Conservation (phyloP, 148 eudicot genomes). For the Nyssa sinensis region DNA sequence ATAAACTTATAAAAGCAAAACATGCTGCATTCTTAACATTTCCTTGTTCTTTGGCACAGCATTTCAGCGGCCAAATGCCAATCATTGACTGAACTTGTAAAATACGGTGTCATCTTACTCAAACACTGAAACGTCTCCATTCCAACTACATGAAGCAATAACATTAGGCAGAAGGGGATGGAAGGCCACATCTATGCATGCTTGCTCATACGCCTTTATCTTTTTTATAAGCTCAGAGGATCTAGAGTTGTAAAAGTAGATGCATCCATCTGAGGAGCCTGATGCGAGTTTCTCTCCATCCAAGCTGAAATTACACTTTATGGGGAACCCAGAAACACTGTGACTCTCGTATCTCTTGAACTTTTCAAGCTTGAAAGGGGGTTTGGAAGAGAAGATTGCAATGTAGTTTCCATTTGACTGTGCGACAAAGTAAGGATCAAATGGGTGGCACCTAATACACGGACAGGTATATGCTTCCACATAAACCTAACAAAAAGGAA, state of each 20-base stretch:
- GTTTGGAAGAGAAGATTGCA: slow-evolving; percentile 72
- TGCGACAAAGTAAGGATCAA: slow-evolving; percentile 66
- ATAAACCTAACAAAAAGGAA: slow-evolving; percentile 45
- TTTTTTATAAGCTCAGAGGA: slow-evolving; percentile 51
- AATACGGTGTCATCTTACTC: slow-evolving; percentile 26
- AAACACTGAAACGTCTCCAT: slow-evolving; percentile 53
- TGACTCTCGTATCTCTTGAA: slow-evolving; percentile 76
- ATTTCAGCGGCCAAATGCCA: too few species aligned
- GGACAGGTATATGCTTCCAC: slow-evolving; percentile 86
- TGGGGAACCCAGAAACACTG: slow-evolving; percentile 73
- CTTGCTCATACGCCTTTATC: slow-evolving; percentile 54
- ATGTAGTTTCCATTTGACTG: slow-evolving; percentile 94
- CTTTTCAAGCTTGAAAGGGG: slow-evolving; percentile 74
- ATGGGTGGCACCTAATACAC: slow-evolving; percentile 62
- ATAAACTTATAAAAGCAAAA: neutral
- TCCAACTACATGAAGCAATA: slow-evolving; percentile 71
- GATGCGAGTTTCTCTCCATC: slow-evolving; percentile 68
- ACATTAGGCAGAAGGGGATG: slow-evolving; percentile 65
- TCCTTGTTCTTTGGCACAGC: neutral
- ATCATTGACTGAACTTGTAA: neutral
- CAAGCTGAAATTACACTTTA: slow-evolving; percentile 67
- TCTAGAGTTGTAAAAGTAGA: slow-evolving; percentile 53
- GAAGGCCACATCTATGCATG: slow-evolving; percentile 70
- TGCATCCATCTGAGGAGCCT: slow-evolving; percentile 77
- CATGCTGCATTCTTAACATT: neutral